Base-by-base conservation (phyloP, 306 rosid genomes). In the Medicago ruthenica region DNA sequence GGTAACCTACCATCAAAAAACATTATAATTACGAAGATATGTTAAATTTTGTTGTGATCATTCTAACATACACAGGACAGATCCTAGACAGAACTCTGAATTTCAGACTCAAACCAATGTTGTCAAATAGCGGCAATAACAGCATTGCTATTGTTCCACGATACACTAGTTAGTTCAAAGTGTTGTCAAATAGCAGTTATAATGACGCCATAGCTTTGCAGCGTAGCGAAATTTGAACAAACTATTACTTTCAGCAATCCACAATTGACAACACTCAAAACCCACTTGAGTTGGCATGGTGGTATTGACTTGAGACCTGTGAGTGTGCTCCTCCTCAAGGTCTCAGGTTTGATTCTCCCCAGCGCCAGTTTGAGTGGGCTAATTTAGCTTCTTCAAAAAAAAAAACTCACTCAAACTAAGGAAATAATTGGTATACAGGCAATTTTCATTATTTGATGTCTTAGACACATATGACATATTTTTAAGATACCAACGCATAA, bases 1-100 rank as follows among this genome's bases (percentile, higher is more conserved):
- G 45, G 67, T 53, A 75, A 42, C 59, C 55, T 50, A 70, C 71
- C 12, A 41, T 61, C 70, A 63, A 81, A 44, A 42, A 76, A 0
- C 15, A 63, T 27, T 34, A 24, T 55, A 44, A 44, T 8, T 59
- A 40, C 75, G 47, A 82, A 76, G 36, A 71, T 45, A 20, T 21
- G n/a, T 18, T 34, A 71, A 63, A 27, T 58, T 45, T 51, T 22
- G 44, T 3, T 8, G 45, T 1, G 48, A 58, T 71, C 14, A 60
- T 14, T 61, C 36, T 14, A 44, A 63, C 20, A 60, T 9, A 21
- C 40, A 61, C 61, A 54, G 55, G 31, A 31, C 40, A 81, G 67
- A 41, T 53, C 59, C 72, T n/a, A 41, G 55, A 48, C 53, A 31
- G 9, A 41, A 63, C 69, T 75, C 73, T 2, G 22, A 18, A 67